These are phyloP conservation scores for Candida glaebosa DNA, from an alignment of 805 yeast species.

Conservation along the genomic window DNA sequence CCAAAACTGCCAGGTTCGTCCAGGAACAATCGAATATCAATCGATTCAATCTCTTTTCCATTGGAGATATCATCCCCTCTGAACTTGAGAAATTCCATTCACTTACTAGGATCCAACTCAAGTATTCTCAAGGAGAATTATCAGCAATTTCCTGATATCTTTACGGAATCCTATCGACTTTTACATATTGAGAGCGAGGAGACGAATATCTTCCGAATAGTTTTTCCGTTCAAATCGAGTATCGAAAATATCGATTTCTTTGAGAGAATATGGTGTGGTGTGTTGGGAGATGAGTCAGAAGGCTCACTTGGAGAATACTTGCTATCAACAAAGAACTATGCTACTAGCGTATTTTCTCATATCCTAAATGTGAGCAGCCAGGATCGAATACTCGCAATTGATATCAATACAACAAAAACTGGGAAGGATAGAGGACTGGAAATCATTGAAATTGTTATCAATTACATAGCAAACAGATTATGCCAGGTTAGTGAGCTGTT, in stretches of 20 bases:
- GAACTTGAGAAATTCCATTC: neutral
- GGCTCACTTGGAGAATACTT: conserved; percentile 47
- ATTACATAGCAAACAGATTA: conserved; percentile 16
- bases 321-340: conserved; percentile 25
- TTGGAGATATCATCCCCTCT: neutral
- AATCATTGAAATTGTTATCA: conserved; percentile 16
- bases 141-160: neutral
- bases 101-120: no score
- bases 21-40: conserved; percentile 15
- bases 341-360: conserved; percentile 40
- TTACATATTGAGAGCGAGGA: conserved; percentile 37
- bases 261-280: conserved; percentile 48
- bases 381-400: conserved; percentile 45
- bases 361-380: conserved; percentile 33
- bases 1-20: neutral
- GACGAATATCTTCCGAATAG: conserved; percentile 38
- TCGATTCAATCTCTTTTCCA: neutral
- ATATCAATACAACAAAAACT: conserved; percentile 42
- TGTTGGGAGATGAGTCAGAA: conserved; percentile 61
- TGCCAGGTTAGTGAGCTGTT: neutral
- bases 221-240: conserved; percentile 36
- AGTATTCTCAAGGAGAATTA: neutral
- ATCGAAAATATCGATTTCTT: conserved; percentile 17
- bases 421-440: conserved; percentile 39
- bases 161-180: conserved; percentile 10